Evolutionary conservation across 2,329 filamentous ascomycete species (phyloP).

Genomic region (Xylariaceae sp.): DNA sequence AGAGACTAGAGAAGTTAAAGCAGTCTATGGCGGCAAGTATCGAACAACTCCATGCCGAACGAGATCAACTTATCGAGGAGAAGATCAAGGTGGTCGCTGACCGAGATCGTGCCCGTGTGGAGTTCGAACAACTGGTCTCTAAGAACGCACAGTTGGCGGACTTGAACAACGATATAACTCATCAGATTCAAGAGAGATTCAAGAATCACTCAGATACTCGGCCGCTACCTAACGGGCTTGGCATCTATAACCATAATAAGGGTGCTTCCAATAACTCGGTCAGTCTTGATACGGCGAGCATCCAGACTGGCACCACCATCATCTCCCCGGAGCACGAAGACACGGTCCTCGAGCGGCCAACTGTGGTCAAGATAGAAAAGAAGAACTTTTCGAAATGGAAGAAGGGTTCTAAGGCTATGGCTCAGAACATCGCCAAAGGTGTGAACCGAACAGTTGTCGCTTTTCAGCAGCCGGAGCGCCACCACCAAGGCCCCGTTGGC

Average conservation of each 20-base stretch:
- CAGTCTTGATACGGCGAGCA: conserved; percentile 50
- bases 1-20: conserved; percentile 62
- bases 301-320: conserved; percentile 55
- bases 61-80: conserved; percentile 79
- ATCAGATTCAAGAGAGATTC: conserved; percentile 90
- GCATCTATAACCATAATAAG: conserved; percentile 54
- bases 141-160: conserved; percentile 94
- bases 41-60: conserved; percentile 62
- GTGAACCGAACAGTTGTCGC: conserved; percentile 87
- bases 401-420: conserved; percentile 89
- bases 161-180: conserved; percentile 91
- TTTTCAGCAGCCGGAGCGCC: conserved; percentile 55
- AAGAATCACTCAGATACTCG: conserved; percentile 63
- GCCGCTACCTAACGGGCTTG: conserved; percentile 50
- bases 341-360: conserved; percentile 68
- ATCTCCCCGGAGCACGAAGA: conserved; percentile 64
- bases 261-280: conserved; percentile 47
- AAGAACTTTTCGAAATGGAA: conserved; percentile 99
- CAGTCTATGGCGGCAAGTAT: conserved; percentile 54
- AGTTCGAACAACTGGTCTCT: conserved; percentile 89
- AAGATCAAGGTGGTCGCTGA: conserved; percentile 76
- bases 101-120: conserved; percentile 88
- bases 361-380: conserved; percentile 92
- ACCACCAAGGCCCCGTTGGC: conserved; percentile 49
- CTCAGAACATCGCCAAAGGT: conserved; percentile 90